Conservation (phyloP, 495 filamentous ascomycete genomes). For the Xylaria flabelliformis region DNA sequence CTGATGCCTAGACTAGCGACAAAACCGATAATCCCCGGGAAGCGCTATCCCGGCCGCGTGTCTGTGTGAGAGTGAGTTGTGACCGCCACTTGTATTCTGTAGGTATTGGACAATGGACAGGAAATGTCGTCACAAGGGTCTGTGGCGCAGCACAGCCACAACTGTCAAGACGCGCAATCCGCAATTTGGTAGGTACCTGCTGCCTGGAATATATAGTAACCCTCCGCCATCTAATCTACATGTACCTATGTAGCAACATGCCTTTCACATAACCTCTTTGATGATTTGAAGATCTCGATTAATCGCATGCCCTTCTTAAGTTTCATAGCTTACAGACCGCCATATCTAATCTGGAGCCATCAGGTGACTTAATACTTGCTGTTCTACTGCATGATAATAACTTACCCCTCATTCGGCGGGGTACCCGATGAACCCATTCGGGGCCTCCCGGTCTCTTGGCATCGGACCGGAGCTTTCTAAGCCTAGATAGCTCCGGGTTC, state of each 20-base stretch:
- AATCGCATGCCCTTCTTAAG: not conserved
- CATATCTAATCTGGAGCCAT: not conserved
- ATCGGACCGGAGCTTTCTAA: not conserved
- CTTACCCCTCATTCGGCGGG: not conserved
- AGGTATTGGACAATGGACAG: constrained; percentile 6
- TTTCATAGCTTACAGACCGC: not conserved
- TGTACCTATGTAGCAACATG: not conserved
- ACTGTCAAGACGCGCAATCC: not conserved
- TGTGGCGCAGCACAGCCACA: constrained; percentile 19
- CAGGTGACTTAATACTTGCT: not conserved
- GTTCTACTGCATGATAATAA: not conserved
- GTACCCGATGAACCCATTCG: constrained; percentile 1
- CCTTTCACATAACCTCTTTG: not conserved
- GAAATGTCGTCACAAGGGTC: constrained; percentile 17
- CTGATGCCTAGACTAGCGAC: constrained; percentile 10
- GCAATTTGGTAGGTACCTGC: not conserved
- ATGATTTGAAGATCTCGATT: not conserved
- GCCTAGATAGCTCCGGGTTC: not conserved
- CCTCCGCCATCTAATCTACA: too few species aligned
- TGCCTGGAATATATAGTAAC: not conserved
- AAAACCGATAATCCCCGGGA: not conserved
- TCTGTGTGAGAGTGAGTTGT: not conserved
- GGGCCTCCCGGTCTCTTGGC: not conserved
- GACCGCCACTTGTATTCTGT: not conserved
- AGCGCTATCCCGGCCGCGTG: not conserved